Base-by-base conservation (phyloP, 2,329 filamentous ascomycete species). In the Fusarium heterosporum region DNA sequence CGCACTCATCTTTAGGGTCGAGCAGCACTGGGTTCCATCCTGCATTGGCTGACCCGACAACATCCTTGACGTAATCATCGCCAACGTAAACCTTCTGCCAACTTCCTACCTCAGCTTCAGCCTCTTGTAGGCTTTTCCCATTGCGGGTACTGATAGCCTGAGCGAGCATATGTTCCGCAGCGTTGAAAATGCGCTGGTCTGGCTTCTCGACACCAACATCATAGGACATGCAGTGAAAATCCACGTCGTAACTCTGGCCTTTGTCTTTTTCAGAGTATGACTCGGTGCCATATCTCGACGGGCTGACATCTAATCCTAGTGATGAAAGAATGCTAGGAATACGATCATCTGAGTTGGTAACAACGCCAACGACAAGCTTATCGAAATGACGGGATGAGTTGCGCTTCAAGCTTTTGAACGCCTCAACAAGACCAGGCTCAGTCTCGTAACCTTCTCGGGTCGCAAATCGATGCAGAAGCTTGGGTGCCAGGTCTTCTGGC, bases 151-250 rank as follows among this genome's bases (percentile, higher is more conserved):
- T 55, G 2, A 70, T 55, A 6, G 63, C 12, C 11, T 68, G 49
- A 1, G 50, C 41, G 8, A 71, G 72, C 78, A 87, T 77, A 1
- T 73, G 64, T 42, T 82, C 79, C 0, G 87, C 88, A 0, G 85
- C 83, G 2, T 79, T 73, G 62, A 90, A 91, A 3, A 90, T 88
- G 4, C 72, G 66, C 10, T 58, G 64, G 51, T 87, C 79, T 0
- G 89, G 89, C 73, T 91, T 91, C 66, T 86, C 85, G 25, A 77
- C 72, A 0, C 87, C 88, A 6, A 86, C 84, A 68, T 90, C 87
- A 65, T 90, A 90, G 17, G 87, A 90, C 73, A 89, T 82, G 39
- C 68, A 71, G 1, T 71, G 68, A 3, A 71, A 71, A 10, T 71
- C 68, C 2, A 71, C 52, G 1, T 71, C 56, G 13, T 60, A 55